Evolutionary conservation across 768 basidiomycete species (phyloP), one percentile per base, ranked within the genome.

Genomic region (Chalciporus pseudorubinellus): DNA sequence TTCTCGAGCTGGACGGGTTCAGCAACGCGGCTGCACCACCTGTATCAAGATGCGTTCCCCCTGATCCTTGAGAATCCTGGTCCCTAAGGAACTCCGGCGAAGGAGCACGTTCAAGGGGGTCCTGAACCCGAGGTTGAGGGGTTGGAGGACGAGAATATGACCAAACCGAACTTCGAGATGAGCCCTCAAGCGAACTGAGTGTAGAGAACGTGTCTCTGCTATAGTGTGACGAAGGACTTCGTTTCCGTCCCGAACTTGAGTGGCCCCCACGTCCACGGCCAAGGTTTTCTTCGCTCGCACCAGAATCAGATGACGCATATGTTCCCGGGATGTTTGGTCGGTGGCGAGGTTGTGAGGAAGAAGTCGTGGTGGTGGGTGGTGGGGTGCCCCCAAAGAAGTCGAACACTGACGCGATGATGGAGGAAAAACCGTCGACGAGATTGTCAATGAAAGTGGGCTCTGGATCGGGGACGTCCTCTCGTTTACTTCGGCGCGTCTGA

Each of bases 141-240:
- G 51, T 62, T 8, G 46, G 63, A 42, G 54, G 51, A 46, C 58
- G 65, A 19, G 59, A 61, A 6, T 52, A 22, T 24, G 50, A 63
- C 67, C 60, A 72, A 70, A 72, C 68, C 57, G 58, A 72, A 29
- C 67, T 71, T n/a, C 69, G 67, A 20, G 60, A 66, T 8, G 68
- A 72, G 1, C 59, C 68, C 3, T 72, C 70, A 1, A 82, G 59
- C 5, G 81, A 78, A 48, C 81, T 82, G 26, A 81, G 43, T 0
- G 78, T 80, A 11, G 80, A 75, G 51, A 77, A 75, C 0, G 72
- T 72, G 28, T 52, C 55, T 0, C 49, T 47, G 50, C 72, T 78
- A 22, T 57, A 48, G 39, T 68, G 18, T 56, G 72, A 38, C 57
- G 57, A 50, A 12, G 36, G 14, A 13, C 56, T 53, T 3, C 43